Conservation (phyloP, 208 protist genomes). For the Trypanosoma platydactyli region DNA sequence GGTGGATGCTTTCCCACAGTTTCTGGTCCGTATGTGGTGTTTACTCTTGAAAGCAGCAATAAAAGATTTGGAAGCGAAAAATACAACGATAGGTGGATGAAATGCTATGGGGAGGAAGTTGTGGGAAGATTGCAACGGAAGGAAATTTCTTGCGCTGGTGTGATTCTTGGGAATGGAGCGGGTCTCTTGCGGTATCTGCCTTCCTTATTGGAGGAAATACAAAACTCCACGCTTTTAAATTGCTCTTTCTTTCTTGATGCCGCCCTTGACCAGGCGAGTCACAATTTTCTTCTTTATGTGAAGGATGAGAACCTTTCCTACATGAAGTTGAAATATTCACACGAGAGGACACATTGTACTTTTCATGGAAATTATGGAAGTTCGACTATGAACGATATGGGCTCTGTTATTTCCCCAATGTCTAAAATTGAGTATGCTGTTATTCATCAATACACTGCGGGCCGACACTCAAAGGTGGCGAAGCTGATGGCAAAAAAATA, state of each 20-base stretch:
- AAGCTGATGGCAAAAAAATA: constrained; percentile 3
- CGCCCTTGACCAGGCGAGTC: constrained; percentile 13
- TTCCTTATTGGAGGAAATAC: constrained; percentile 8
- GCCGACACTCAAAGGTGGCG: constrained; percentile 2
- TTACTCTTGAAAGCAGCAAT: constrained; percentile 16
- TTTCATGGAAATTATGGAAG: constrained; percentile 20
- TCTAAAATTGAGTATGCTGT: constrained; percentile 8
- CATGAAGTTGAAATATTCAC: constrained; percentile 7
- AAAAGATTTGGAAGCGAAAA: constrained; percentile 19
- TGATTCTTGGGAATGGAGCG: constrained; percentile 9
- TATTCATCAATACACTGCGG: constrained; percentile 17
- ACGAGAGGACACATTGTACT: constrained; percentile 1
- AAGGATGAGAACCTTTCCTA: constrained; percentile 8
- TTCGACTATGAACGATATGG: constrained; percentile 2
- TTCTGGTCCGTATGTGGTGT: constrained; percentile 4
- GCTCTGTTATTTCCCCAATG: constrained; percentile 4
- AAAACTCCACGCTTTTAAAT: constrained; percentile 2
- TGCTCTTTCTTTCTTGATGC: constrained; percentile 10
- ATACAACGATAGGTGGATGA: constrained; percentile 11
- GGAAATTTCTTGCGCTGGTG: constrained; percentile 15
- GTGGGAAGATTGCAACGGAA: neutral
- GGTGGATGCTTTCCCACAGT: neutral
- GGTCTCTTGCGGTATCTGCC: neutral
- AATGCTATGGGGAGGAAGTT: constrained; percentile 1
- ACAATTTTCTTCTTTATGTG: constrained; percentile 18